phyloP scores from a whole-genome alignment of 2,329 filamentous ascomycete genomes.

The Macroventuria anomochaeta region DNA sequence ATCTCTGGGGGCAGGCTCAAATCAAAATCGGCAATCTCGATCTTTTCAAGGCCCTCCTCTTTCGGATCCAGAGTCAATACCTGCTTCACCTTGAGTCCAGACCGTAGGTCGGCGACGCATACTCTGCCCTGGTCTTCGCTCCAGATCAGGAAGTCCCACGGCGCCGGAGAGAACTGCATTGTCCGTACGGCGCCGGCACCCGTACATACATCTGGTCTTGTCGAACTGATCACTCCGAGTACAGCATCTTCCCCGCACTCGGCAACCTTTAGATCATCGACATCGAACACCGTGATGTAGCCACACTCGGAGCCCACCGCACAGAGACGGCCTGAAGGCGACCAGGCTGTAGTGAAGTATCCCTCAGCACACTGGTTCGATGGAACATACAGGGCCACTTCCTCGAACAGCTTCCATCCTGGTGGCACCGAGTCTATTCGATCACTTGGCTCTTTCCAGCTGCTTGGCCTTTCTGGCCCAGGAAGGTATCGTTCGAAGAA shows the following conservation, averaged over 20 bases:
- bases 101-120: conserved; percentile 75
- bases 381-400: conserved; percentile 52
- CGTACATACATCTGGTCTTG: conserved; percentile 68
- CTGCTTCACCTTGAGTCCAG: conserved; percentile 71
- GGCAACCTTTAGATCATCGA: conserved; percentile 52
- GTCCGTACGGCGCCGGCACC: conserved; percentile 79
- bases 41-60: conserved; percentile 61
- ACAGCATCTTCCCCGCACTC: conserved; percentile 65
- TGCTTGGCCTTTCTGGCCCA: conserved; percentile 37
- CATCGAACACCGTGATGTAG: conserved; percentile 76
- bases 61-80: conserved; percentile 69
- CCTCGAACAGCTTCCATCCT: conserved; percentile 52
- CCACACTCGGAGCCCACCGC: conserved; percentile 83
- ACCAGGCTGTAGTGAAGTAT: conserved; percentile 82
- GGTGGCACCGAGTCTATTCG: conserved; percentile 28
- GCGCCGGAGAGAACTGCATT: conserved; percentile 89
- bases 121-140: conserved; percentile 83
- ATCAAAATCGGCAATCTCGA: conserved; percentile 62
- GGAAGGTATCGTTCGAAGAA: conserved; percentile 69
- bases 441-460: conserved; percentile 31
- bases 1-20: conserved; percentile 46
- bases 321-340: conserved; percentile 71
- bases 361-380: conserved; percentile 52
- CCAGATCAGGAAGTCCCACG: conserved; percentile 91
- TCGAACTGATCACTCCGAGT: conserved; percentile 78